Evolutionary conservation across 2,329 filamentous ascomycete genomes (phyloP), one percentile per base, ranked within the genome.

Genomic region (Hypoxylon sp.): DNA sequence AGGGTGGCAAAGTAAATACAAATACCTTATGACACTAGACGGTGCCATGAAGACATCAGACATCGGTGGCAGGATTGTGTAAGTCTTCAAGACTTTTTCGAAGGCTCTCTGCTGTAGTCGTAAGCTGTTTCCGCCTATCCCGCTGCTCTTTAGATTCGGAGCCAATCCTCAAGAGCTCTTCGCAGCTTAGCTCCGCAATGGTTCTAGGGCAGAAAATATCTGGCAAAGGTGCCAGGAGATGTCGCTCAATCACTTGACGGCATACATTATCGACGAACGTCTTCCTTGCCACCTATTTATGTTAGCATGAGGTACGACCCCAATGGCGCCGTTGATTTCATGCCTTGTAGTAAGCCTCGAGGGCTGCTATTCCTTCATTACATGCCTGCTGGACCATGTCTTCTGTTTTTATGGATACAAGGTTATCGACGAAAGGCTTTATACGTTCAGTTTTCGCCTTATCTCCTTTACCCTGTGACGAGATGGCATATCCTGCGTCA

Each of bases 201-300:
- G 6, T 19, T 21, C 23, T n/a, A 15, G 35, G 35, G 7, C 27
- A 34, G 35, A 48, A 41, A 2, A 48, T 34, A 3, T 4, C 7
- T 16, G 36, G 44, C 9, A 48, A 36, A 8, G 26, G 15, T n/a
- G 30, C 4, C 12, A 48, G 11, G 12, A 41, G 20, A 9, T 48
- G 36, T 12, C 44, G 44, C 11, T 41, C 35, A 15, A 41, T 35
- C 21, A 48, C 44, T 27, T 48, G 44, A 5, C 36, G 44, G 17
- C 36, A 48, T 5, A 41, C 44, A 11, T 41, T 48, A 13, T 48
- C 44, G 16, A 48, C 36, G 12, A 48, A 48, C 5, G 11, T 48
- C 1, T 23, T 34, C 36, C 27, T 27, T 13, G 27, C 44, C n/a
- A 41, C 9, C 44, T 41, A 13, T n/a, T 13, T 6, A 12, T 25